A percentile compares a stretch with the other conserved stretches of the same genome.
Conservation (phyloP, 2,329 filamentous ascomycete species). For the Lecanicillium sp. region DNA sequence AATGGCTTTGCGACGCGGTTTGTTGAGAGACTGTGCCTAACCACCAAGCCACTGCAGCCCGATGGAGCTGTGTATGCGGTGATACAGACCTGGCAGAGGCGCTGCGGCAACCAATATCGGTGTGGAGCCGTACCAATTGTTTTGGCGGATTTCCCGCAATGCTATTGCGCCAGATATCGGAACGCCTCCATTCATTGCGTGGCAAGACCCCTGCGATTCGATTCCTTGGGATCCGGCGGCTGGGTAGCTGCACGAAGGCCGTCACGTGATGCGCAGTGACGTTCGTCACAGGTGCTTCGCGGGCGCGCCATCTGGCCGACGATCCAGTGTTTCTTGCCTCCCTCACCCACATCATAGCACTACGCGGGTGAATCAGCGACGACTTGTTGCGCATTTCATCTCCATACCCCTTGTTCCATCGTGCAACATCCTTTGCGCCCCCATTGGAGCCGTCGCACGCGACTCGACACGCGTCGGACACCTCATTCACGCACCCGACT, state of each 20-base stretch:
- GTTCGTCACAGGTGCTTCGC: constrained; percentile 7
- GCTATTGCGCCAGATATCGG: no score
- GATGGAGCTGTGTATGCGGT: no score
- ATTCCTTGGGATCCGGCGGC: no score
- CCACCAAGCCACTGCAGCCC: no score
- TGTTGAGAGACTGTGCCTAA: no score
- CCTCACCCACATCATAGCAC: constrained; percentile 8
- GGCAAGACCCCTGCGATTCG: no score
- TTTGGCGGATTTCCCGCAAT: no score
- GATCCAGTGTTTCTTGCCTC: constrained; percentile 6
- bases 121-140: no score
- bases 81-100: no score
- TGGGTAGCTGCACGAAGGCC: neutral
- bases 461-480: constrained; percentile 8
- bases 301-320: constrained; percentile 5
- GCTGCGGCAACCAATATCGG: no score
- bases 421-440: constrained; percentile 8
- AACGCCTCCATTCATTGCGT: neutral
- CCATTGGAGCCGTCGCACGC: constrained; percentile 9
- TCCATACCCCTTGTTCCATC: constrained; percentile 4
- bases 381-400: constrained; percentile 9
- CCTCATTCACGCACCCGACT: constrained; percentile 3
- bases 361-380: constrained; percentile 5
- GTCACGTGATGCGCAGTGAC: constrained; percentile 11
- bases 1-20: no score